Base-by-base conservation (phyloP, 495 filamentous ascomycete genomes). In the Aspergillus ellipticus region DNA sequence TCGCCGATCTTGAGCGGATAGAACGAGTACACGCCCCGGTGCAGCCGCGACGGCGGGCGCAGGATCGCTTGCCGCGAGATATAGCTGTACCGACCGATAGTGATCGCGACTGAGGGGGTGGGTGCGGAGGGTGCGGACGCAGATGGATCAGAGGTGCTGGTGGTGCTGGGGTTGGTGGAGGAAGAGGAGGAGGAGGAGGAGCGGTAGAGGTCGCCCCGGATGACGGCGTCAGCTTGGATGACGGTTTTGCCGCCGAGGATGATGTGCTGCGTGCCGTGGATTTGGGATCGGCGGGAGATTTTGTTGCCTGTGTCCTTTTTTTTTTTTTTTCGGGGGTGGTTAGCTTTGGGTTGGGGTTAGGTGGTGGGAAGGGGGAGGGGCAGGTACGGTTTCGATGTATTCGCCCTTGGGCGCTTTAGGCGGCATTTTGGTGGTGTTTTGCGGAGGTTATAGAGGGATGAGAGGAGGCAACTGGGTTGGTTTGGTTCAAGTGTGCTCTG, bases 201-300 rank as follows among this genome's bases (percentile, higher is more conserved):
- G 11, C 89, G 83, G 29, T 87, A 81, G 16, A 96, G 86, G 64
- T 98, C 95, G 41, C 93, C 94, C 42, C 94, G 88, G 66, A 98
- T 92, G 64, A 90, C 88, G 59, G 88, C 92, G 64, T 95, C 89
- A 53, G 90, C 85, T 74, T 91, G 86, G 66, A 98, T 95, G 60
- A 97, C 89, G 9, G 90, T 94, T 72, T 93, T 95, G 54, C 94
- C 94, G 61, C 90, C 93, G 13, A 98, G 89, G 73, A 96, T 96
- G 70, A 98, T 96, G 75, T 97, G 93, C 56, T 93, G 90, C 22
- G 92, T 96, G 65, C 94, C 94, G 69, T 96, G 85, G 60, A 98
- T 88, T 63, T 87, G 84, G 49, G 88, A 86, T 49, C 89, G 89
- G 62, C 94, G 90, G 33, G 92, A 93, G 61, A 98, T 92, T 79